phyloP scores from a whole-genome alignment of 2,329 filamentous ascomycete genomes.

The Pseudocercospora musae region DNA sequence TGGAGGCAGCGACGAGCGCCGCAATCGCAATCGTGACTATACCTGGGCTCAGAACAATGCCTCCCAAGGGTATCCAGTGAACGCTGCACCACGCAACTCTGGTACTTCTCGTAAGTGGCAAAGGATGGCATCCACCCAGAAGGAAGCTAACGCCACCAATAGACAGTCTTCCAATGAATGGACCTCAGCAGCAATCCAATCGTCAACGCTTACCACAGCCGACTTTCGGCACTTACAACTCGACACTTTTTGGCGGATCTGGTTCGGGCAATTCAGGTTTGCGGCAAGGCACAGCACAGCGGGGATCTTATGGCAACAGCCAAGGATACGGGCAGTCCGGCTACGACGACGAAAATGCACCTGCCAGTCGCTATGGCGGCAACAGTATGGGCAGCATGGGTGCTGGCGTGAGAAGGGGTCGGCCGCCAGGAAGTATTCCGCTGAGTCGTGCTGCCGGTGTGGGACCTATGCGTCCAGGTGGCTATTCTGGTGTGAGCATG shows the following conservation, averaged over 20 bases:
- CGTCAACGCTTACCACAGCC: conserved; percentile 10
- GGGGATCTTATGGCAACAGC: conserved; percentile 1
- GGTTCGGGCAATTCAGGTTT: background rate
- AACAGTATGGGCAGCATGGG: conserved; percentile 1
- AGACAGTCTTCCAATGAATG: conserved; percentile 2
- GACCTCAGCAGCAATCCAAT: conserved; percentile 1
- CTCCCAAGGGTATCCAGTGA: conserved; percentile 1
- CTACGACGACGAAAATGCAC: background rate
- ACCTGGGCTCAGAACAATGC: conserved; percentile 7
- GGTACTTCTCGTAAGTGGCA: conserved; percentile 10
- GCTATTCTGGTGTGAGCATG: conserved; percentile 6
- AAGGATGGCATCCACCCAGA: no score
- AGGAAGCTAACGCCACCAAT: background rate
- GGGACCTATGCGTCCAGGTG: background rate
- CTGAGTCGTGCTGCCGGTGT: conserved; percentile 1
- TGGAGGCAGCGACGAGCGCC: conserved; percentile 6
- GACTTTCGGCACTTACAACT: conserved; percentile 11
- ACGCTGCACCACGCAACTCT: conserved; percentile 1
- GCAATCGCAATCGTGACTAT: conserved; percentile 4
- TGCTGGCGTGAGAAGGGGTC: conserved; percentile 6
- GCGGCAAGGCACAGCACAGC: background rate
- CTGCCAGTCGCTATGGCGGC: background rate
- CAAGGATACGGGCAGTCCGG: background rate
- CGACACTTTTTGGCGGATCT: conserved; percentile 5
- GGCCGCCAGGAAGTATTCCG: conserved; percentile 1